These are phyloP conservation scores for Pythium angustatum DNA, from an alignment of 352 stramenopile genomes.

Conservation along the genomic window DNA sequence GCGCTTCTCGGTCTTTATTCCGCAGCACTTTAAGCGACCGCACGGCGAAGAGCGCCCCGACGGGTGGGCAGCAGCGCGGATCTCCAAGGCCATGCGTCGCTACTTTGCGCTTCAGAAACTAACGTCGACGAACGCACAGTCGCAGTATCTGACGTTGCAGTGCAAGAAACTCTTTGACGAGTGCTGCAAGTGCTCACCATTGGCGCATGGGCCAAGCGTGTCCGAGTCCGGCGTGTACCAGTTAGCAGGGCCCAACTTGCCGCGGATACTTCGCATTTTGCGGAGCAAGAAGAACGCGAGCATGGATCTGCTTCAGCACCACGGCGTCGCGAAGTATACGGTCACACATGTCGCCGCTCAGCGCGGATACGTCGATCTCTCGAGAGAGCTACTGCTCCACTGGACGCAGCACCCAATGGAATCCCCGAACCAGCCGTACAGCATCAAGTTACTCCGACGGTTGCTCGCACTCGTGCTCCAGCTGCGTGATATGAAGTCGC, in stretches of 20 bases:
- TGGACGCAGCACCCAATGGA: constrained; percentile 65
- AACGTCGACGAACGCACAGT: constrained; percentile 35
- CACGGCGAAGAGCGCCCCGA: constrained; percentile 41
- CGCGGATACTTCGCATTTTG: constrained; percentile 61
- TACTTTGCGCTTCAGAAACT: constrained; percentile 57
- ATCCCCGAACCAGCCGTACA: constrained; percentile 67
- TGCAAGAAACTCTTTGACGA: constrained; percentile 78
- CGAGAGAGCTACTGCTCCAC: constrained; percentile 53
- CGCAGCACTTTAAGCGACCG: constrained; percentile 34
- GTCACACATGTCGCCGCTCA: constrained; percentile 61
- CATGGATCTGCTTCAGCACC: constrained; percentile 63
- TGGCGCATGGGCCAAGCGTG: constrained; percentile 49
- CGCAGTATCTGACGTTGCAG: constrained; percentile 52
- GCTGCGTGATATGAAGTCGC: constrained; percentile 46
- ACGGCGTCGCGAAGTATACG: constrained; percentile 68
- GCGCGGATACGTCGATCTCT: constrained; percentile 69
- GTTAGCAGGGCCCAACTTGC: constrained; percentile 66
- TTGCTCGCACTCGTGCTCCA: constrained; percentile 53
- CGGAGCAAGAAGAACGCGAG: constrained; percentile 52
- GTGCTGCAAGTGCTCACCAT: constrained; percentile 64
- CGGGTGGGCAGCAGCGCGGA: constrained; percentile 55
- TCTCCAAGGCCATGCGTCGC: constrained; percentile 55
- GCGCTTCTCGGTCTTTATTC: constrained; percentile 40
- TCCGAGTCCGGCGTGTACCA: constrained; percentile 63
- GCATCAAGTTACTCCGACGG: constrained; percentile 47